phyloP scores from a whole-genome alignment of 129 eudicot species.

The Helichrysum umbraculigerum region DNA sequence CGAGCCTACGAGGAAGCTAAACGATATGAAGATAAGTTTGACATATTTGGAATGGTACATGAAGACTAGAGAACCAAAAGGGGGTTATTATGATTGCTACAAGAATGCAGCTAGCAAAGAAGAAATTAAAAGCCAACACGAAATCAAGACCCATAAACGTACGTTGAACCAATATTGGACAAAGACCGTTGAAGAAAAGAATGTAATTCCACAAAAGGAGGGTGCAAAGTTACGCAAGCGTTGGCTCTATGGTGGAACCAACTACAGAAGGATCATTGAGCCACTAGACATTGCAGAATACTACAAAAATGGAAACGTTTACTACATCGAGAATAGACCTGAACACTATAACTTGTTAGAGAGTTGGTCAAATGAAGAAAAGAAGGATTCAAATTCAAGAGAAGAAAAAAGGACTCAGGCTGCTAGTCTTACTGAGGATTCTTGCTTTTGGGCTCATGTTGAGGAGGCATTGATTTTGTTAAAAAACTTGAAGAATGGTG shows the following conservation, averaged over 20 bases:
- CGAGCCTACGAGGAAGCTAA: slow-evolving; percentile 39
- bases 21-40: slow-evolving; percentile 40
- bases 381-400: neutral
- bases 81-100: slow-evolving; percentile 50
- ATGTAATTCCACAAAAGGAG: slow-evolving; percentile 46
- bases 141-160: slow-evolving; percentile 16
- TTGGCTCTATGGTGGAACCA: slow-evolving; percentile 48
- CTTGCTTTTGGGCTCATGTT: slow-evolving; percentile 64
- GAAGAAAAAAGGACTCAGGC: slow-evolving; percentile 22
- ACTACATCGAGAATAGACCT: slow-evolving; percentile 28
- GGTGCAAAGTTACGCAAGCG: slow-evolving; percentile 31
- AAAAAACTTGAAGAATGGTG: slow-evolving; percentile 17
- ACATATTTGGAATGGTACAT: slow-evolving; percentile 57
- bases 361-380: slow-evolving; percentile 40
- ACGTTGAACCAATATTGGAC: slow-evolving; percentile 42
- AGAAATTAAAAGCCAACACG: slow-evolving; percentile 6
- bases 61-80: slow-evolving; percentile 6
- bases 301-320: slow-evolving; percentile 29
- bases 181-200: slow-evolving; percentile 18
- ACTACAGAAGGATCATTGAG: slow-evolving; percentile 52
- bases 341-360: slow-evolving; percentile 42
- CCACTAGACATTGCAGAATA: slow-evolving; percentile 56
- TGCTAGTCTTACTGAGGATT: slow-evolving; percentile 48
- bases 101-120: slow-evolving; percentile 7
- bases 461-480: slow-evolving; percentile 50